phyloP scores from a whole-genome alignment of 2,329 filamentous ascomycete species.

The Tolypocladium cylindrosporum region DNA sequence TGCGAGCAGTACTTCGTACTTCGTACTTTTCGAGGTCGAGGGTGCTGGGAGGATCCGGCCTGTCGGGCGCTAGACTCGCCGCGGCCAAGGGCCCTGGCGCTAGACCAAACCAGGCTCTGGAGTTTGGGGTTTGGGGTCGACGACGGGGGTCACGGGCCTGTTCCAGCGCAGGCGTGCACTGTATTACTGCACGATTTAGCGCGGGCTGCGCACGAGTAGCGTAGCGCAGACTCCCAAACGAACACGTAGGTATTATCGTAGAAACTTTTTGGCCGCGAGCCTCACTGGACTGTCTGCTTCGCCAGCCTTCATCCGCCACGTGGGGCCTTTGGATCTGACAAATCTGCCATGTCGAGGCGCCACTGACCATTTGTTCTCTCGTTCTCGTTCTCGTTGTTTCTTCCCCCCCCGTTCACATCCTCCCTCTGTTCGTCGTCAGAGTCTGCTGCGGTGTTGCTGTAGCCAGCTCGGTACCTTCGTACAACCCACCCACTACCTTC shows the following conservation, averaged over 20 bases:
- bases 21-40: too few relatives aligned
- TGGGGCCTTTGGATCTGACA: constrained; percentile 19
- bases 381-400: constrained; percentile 4
- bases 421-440: constrained; percentile 1
- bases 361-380: constrained; percentile 9
- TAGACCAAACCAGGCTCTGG: constrained; percentile 3
- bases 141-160: background rate
- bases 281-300: constrained; percentile 2
- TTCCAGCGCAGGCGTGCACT: background rate
- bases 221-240: background rate
- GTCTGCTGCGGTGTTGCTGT: background rate
- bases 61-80: background rate
- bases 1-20: too few relatives aligned
- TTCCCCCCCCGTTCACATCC: constrained; percentile 7
- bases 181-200: background rate
- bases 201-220: background rate
- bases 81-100: constrained; percentile 6
- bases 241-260: background rate
- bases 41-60: background rate
- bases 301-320: constrained; percentile 16
- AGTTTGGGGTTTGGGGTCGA: background rate
- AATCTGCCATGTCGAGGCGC: constrained; percentile 18
- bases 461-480: background rate
- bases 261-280: background rate
- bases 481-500: background rate